Conservation (phyloP, 495 filamentous ascomycete species). For the Haplographium delicatum region DNA sequence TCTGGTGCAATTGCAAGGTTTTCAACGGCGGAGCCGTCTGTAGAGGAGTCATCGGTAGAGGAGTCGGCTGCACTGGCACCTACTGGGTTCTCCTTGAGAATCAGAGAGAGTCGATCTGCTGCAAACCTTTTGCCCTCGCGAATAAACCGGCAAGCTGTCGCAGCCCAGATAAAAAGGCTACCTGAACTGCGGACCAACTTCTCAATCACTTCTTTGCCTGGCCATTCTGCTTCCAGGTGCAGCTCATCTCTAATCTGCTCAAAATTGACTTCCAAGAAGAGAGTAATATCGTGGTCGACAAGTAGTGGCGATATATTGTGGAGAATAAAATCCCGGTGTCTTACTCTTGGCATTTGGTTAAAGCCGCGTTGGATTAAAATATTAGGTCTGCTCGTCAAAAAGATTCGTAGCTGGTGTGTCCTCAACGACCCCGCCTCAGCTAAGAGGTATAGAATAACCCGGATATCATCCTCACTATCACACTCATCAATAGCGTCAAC, state of each 20-base stretch:
- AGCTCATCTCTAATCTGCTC: slow-evolving; percentile 8
- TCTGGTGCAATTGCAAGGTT: background rate
- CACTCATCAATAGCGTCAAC: slow-evolving; percentile 26
- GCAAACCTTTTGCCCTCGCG: slow-evolving; percentile 8
- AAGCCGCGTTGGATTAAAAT: slow-evolving; percentile 20
- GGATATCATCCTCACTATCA: slow-evolving; percentile 16
- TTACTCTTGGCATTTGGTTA: slow-evolving; percentile 6
- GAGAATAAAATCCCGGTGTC: slow-evolving; percentile 3
- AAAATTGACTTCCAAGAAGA: slow-evolving; percentile 13
- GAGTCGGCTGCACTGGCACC: no score
- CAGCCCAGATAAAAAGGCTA: slow-evolving; percentile 12
- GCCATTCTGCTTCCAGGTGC: background rate
- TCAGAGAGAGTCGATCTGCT: background rate
- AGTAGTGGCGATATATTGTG: slow-evolving; percentile 5
- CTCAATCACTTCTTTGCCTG: slow-evolving; percentile 1
- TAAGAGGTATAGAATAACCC: slow-evolving; percentile 19
- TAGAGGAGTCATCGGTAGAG: no score
- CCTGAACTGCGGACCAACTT: slow-evolving; percentile 1
- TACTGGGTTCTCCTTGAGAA: no score
- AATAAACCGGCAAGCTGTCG: slow-evolving; percentile 4
- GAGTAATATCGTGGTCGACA: slow-evolving; percentile 8
- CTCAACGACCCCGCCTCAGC: slow-evolving; percentile 18
- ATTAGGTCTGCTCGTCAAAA: slow-evolving; percentile 31
- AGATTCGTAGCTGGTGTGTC: slow-evolving; percentile 15
- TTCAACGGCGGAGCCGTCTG: background rate